A percentile compares a stretch with the other conserved stretches of the same genome.
Evolutionary conservation across 2,329 filamentous ascomycete genomes (phyloP).

Genomic region (Sporothrix brunneoviolacea): DNA sequence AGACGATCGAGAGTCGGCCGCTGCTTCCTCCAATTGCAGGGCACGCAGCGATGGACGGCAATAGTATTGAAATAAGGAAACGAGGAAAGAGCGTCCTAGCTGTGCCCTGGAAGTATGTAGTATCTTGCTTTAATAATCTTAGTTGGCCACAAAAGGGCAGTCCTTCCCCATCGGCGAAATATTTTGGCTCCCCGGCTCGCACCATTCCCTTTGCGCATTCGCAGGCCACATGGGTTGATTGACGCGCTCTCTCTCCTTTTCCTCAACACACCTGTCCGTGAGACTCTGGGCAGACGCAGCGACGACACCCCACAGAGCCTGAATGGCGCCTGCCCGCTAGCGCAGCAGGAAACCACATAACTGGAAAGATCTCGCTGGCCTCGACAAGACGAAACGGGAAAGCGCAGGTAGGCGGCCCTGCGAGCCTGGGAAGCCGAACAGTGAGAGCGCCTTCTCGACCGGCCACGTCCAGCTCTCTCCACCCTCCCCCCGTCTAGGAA

Average conservation of each 20-base stretch:
- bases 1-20: constrained; percentile 2
- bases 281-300: too few relatives aligned
- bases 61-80: too few relatives aligned
- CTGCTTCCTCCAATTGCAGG: constrained; percentile 15
- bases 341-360: neutral
- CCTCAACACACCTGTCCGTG: neutral
- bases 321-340: neutral
- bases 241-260: neutral
- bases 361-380: neutral
- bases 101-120: too few relatives aligned
- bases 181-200: neutral
- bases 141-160: too few relatives aligned
- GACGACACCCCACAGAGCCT: too few relatives aligned
- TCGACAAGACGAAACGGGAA: neutral
- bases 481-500: constrained; percentile 1
- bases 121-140: too few relatives aligned
- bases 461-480: too few relatives aligned
- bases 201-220: constrained; percentile 3
- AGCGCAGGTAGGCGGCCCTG: neutral
- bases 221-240: neutral
- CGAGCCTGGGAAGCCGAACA: neutral
- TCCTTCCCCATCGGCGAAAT: constrained; percentile 6
- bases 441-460: neutral
- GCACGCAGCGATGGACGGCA: too few relatives aligned
- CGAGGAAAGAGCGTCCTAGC: constrained; percentile 9